Conservation (phyloP, 768 basidiomycete species). For the Agaricus bisporus region DNA sequence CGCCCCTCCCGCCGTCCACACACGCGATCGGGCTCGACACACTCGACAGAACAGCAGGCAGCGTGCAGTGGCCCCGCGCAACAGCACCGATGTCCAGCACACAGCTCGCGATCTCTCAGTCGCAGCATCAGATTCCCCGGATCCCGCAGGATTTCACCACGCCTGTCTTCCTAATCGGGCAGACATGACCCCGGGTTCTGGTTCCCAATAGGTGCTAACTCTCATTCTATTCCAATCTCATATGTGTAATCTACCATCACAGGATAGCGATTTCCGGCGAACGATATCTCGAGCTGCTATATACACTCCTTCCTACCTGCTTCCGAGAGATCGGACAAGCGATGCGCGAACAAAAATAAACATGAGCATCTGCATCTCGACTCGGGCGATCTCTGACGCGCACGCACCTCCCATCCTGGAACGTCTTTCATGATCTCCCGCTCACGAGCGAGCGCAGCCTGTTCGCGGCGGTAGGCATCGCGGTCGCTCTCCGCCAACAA, state of each 20-base stretch:
- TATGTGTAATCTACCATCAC: constrained; percentile 16
- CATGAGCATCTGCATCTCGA: constrained; percentile 13
- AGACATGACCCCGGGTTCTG: constrained; percentile 12
- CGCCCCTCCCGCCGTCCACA: too few relatives aligned
- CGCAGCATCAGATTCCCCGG: not conserved
- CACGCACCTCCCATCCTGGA: constrained; percentile 86
- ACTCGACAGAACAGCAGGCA: too few relatives aligned
- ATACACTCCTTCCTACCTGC: constrained; percentile 82
- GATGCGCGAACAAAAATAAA: constrained; percentile 12
- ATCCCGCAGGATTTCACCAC: not conserved
- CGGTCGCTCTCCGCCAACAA: constrained; percentile 93
- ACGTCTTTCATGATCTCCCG: constrained; percentile 94
- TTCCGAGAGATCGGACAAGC: constrained; percentile 8
- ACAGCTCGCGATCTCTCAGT: not conserved
- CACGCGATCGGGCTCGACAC: too few relatives aligned
- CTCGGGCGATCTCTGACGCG: constrained; percentile 7
- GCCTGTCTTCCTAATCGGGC: constrained; percentile 12
- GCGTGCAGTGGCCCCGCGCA: too few relatives aligned
- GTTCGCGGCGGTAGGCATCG: constrained; percentile 74
- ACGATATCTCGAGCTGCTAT: constrained; percentile 72
- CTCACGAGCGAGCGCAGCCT: constrained; percentile 75
- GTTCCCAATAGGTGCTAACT: constrained; percentile 14
- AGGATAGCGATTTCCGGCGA: constrained; percentile 33
- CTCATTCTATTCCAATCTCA: not conserved
- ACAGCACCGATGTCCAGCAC: not conserved